These are phyloP conservation scores for Syncephalastrum monosporum DNA, from an alignment of 371 early-diverging fungal genomes.

Conservation along the genomic window DNA sequence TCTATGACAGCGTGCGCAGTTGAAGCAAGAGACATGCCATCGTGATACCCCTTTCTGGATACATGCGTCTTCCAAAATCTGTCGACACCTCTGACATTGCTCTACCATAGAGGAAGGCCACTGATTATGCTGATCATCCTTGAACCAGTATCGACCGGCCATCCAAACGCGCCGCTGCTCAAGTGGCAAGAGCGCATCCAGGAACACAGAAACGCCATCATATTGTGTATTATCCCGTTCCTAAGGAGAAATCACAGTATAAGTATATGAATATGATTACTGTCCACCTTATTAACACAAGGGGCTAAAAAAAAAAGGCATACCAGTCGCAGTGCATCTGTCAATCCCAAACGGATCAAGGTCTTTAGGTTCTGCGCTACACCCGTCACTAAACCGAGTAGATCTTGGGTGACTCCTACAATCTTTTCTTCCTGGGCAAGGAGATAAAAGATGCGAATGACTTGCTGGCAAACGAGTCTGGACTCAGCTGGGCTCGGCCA, in stretches of 20 bases:
- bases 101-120: conserved; percentile 47
- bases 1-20: conserved; percentile 60
- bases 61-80: conserved; percentile 83
- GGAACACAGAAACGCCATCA: conserved; percentile 52
- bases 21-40: conserved; percentile 79
- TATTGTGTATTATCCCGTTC: conserved; percentile 19
- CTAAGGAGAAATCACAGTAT: conserved; percentile 13
- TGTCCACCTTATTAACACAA: too few relatives aligned
- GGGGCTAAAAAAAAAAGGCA: conserved; percentile 6
- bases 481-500: conserved; percentile 79
- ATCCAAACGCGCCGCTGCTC: conserved; percentile 55
- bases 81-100: conserved; percentile 65
- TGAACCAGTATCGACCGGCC: conserved; percentile 43
- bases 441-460: conserved; percentile 31
- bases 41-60: conserved; percentile 51
- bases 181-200: conserved; percentile 55
- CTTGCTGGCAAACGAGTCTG: conserved; percentile 24
- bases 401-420: conserved; percentile 79
- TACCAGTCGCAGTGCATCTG: conserved; percentile 84
- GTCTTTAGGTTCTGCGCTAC: conserved; percentile 47
- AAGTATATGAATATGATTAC: too few relatives aligned
- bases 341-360: conserved; percentile 80
- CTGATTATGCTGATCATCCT: conserved; percentile 20
- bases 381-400: conserved; percentile 85
- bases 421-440: conserved; percentile 64